phyloP scores from a whole-genome alignment of 192 early-diverging fungal genomes.

The Lobosporangium transversale region DNA sequence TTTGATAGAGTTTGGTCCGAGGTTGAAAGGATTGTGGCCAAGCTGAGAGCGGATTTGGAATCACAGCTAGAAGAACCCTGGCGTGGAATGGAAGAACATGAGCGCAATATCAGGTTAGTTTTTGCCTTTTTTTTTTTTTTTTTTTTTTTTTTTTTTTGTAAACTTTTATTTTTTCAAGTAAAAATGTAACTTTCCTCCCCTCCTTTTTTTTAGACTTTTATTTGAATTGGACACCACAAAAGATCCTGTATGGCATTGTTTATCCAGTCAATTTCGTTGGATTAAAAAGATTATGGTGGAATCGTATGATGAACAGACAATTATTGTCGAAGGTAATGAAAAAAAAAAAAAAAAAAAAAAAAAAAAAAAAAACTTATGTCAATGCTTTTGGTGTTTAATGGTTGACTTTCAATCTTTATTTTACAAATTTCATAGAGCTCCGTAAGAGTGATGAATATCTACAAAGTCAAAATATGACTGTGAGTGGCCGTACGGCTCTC shows the following conservation, averaged over 20 bases:
- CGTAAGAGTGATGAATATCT: constrained; percentile 48
- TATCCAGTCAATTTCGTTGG: constrained; percentile 89
- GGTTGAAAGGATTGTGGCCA: constrained; percentile 83
- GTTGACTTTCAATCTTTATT: no score
- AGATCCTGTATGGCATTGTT: constrained; percentile 90
- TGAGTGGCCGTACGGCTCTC: constrained; percentile 21
- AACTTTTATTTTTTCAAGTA: neutral
- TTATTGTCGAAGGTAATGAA: constrained; percentile 53
- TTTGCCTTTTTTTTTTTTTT: neutral
- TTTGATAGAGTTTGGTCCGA: constrained; percentile 97
- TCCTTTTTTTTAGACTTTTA: constrained; percentile 59
- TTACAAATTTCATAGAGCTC: no score
- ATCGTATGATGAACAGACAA: constrained; percentile 68
- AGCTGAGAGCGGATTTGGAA: constrained; percentile 78
- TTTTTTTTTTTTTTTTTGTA: neutral
- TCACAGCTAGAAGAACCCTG: constrained; percentile 79
- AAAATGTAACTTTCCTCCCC: neutral
- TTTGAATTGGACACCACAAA: constrained; percentile 80
- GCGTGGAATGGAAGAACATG: constrained; percentile 87
- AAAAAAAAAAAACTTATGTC: no score
- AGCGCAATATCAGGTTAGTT: constrained; percentile 82
- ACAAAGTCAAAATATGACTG: constrained; percentile 34
- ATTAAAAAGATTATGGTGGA: constrained; percentile 80
- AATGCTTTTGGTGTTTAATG: no score
- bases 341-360: neutral